Conservation (phyloP, 192 early-diverging fungal species). For the Geranomyces variabilis region DNA sequence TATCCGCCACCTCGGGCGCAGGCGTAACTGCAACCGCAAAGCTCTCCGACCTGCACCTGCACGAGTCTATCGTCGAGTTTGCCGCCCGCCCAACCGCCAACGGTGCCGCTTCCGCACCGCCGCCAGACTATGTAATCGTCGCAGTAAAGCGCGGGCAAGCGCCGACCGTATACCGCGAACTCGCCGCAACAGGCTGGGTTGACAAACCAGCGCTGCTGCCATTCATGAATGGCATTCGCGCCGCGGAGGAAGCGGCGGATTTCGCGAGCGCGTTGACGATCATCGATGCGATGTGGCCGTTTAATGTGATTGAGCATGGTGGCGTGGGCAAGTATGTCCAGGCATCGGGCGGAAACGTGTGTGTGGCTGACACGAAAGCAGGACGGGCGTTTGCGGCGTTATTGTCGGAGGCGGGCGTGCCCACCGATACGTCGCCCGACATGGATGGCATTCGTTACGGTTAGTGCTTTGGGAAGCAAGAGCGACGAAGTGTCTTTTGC, state of each 20-base stretch:
- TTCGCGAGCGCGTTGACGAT: background rate
- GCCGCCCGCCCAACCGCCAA: background rate
- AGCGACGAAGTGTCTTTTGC: background rate
- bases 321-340: constrained; percentile 24
- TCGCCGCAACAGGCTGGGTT: constrained; percentile 10
- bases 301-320: constrained; percentile 38
- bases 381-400: constrained; percentile 30
- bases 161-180: constrained; percentile 19
- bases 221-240: constrained; percentile 23
- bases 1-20: constrained; percentile 14
- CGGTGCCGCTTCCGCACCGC: background rate
- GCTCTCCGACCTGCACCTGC: constrained; percentile 14
- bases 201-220: constrained; percentile 4
- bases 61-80: constrained; percentile 1
- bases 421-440: constrained; percentile 24
- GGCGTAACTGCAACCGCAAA: background rate
- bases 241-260: constrained; percentile 7
- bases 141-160: constrained; percentile 33
- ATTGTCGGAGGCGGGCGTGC: constrained; percentile 32
- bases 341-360: constrained; percentile 40
- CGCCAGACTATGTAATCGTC: constrained; percentile 29
- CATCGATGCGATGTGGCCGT: constrained; percentile 46
- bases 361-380: constrained; percentile 29
- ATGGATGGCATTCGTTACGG: constrained; percentile 46
- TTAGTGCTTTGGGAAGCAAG: background rate